Conservation (phyloP, 352 stramenopile genomes). For the Phytophthora syringae region DNA sequence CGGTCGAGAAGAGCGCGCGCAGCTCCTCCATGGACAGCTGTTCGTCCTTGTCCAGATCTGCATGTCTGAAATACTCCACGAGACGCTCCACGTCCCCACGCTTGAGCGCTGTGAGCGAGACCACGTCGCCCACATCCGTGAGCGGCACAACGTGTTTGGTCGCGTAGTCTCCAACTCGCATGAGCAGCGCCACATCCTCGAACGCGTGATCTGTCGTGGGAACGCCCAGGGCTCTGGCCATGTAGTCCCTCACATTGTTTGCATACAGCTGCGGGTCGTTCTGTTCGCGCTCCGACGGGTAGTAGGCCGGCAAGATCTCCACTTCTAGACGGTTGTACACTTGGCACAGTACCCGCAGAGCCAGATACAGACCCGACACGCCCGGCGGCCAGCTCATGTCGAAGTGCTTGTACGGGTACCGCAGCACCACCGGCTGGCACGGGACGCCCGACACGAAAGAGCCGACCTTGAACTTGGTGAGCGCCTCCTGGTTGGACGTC, state of each 20-base stretch:
- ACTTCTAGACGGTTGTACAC: slow-evolving; percentile 74
- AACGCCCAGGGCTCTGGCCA: slow-evolving; percentile 56
- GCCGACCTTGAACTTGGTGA: slow-evolving; percentile 82
- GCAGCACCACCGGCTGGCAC: slow-evolving; percentile 65
- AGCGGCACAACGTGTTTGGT: slow-evolving; percentile 63
- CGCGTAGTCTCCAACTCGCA: slow-evolving; percentile 63
- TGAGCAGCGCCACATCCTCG: slow-evolving; percentile 71
- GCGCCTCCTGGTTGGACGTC: slow-evolving; percentile 71
- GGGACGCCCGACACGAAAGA: slow-evolving; percentile 67
- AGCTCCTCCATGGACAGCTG: slow-evolving; percentile 75
- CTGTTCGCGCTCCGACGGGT: slow-evolving; percentile 48
- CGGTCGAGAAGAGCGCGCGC: slow-evolving; percentile 49
- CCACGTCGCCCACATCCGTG: slow-evolving; percentile 63
- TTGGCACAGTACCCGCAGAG: slow-evolving; percentile 71
- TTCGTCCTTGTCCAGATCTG: slow-evolving; percentile 65
- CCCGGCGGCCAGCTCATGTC: slow-evolving; percentile 74
- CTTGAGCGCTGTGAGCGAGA: slow-evolving; percentile 52
- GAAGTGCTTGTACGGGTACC: slow-evolving; percentile 76
- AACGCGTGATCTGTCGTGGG: slow-evolving; percentile 79
- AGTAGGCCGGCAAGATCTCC: slow-evolving; percentile 62
- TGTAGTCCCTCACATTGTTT: slow-evolving; percentile 61
- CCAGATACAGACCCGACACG: slow-evolving; percentile 59
- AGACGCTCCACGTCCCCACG: slow-evolving; percentile 54
- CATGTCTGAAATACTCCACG: slow-evolving; percentile 62
- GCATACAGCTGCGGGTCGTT: slow-evolving; percentile 59